Conservation (phyloP, 2,329 filamentous ascomycete genomes). For the Trichoderma arundinaceum region DNA sequence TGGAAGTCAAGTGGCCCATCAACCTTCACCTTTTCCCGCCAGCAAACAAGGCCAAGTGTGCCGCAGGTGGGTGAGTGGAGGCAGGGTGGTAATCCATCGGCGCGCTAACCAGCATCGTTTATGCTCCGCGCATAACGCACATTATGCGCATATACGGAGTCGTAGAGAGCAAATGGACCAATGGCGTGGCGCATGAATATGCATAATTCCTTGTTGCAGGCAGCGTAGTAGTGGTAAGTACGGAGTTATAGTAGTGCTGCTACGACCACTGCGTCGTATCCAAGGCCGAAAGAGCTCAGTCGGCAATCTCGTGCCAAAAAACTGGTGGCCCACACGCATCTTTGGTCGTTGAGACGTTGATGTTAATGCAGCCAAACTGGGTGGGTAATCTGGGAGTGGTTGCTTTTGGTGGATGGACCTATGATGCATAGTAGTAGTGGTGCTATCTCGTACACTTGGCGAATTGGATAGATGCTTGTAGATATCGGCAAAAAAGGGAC, state of each 20-base stretch:
- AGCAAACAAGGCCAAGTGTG: slow-evolving; percentile 1
- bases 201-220: slow-evolving; percentile 1
- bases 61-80: background rate
- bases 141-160: background rate
- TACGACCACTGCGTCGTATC: background rate
- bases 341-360: background rate
- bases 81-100: background rate
- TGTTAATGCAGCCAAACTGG: background rate
- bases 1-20: background rate
- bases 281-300: background rate
- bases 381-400: background rate
- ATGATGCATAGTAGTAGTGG: background rate
- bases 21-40: background rate
- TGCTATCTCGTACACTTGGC: background rate
- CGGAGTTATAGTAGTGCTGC: background rate
- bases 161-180: too few relatives aligned
- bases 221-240: background rate
- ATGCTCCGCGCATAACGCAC: background rate
- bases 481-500: background rate
- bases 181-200: background rate
- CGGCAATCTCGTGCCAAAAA: background rate
- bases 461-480: background rate
- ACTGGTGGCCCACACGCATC: background rate
- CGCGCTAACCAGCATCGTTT: background rate
- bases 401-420: background rate